Conservation (phyloP, 768 basidiomycete genomes). For the Pilatotrama ljubarskyi region DNA sequence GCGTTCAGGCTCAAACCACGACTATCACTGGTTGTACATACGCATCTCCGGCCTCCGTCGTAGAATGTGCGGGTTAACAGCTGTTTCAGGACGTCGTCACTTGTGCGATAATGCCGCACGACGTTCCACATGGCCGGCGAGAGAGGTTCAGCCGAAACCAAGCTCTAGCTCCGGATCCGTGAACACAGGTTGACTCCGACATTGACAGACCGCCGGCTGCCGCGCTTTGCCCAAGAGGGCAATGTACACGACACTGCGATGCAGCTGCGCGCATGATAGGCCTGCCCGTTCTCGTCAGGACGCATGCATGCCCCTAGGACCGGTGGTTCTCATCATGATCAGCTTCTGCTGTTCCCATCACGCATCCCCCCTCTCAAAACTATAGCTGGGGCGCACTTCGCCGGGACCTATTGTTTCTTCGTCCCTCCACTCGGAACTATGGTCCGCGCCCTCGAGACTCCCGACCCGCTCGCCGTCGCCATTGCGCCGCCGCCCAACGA, state of each 20-base stretch:
- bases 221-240: not conserved
- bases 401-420: not conserved
- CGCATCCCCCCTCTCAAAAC: conserved; percentile 3
- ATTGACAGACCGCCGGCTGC: not conserved
- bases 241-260: not conserved
- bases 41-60: no score
- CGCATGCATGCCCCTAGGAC: not conserved
- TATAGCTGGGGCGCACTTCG: not conserved
- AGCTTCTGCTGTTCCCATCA: conserved; percentile 23
- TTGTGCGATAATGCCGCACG: no score
- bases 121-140: no score
- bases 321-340: conserved; percentile 17
- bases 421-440: not conserved
- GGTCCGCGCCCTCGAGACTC: conserved; percentile 16
- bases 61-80: no score
- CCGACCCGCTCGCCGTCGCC: conserved; percentile 60
- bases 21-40: no score
- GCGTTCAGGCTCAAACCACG: no score
- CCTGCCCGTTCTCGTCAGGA: not conserved
- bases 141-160: no score
- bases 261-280: conserved; percentile 5
- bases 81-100: no score
- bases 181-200: no score
- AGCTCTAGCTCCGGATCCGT: no score
- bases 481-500: conserved; percentile 68